Evolutionary conservation across 2,329 filamentous ascomycete genomes (phyloP), one percentile per base, ranked within the genome.

Genomic region (Endothia cerciana): DNA sequence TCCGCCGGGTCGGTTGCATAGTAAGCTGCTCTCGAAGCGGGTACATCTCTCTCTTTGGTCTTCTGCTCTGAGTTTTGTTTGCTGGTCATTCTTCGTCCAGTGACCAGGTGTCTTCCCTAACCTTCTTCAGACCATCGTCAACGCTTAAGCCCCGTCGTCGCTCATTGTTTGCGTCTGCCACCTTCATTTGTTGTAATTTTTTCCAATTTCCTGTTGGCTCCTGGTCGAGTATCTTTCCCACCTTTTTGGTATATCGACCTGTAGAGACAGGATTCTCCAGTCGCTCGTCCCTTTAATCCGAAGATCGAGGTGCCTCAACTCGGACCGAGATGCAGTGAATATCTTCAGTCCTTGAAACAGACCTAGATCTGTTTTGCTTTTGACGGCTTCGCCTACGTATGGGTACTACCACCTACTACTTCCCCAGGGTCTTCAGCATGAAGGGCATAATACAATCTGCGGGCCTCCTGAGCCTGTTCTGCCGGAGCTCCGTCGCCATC

Each of bases 221-320:
- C 72, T 71, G 74, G 74, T 62, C 69, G 73, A 76, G 74, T 71
- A 63, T 62, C 58, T 15, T 58, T 47, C 17, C 36, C 67, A 70
- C 71, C 70, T 69, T 68, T 60, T 25, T 25, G 55, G 41, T 25
- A 41, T 25, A 25, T 40, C 38, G 33, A 40, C 8, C 55, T 58
- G 55, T 8, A 41, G 55, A 41, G 55, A 41, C 55, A 2, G 55
- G 55, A 58, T 28, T 56, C 55, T 58, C 55, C 55, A 58, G 55
- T 28, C 33, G n/a, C 47, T 38, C 10, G 4, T 40, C 36, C 13
- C 4, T n/a, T 41, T 40, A 11, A 10, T 7, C 33, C n/a, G 7
- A 22, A 41, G 22, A 57, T 47, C 25, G 22, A 62, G 10, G 22
- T 15, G 11, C 17, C n/a, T 58, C n/a, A 4, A 4, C 25, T 28